Percentiles rank a stretch among this genome's conserved stretches.
Conservation (phyloP, 305 asterid species). For the Solanum hybrid region DNA sequence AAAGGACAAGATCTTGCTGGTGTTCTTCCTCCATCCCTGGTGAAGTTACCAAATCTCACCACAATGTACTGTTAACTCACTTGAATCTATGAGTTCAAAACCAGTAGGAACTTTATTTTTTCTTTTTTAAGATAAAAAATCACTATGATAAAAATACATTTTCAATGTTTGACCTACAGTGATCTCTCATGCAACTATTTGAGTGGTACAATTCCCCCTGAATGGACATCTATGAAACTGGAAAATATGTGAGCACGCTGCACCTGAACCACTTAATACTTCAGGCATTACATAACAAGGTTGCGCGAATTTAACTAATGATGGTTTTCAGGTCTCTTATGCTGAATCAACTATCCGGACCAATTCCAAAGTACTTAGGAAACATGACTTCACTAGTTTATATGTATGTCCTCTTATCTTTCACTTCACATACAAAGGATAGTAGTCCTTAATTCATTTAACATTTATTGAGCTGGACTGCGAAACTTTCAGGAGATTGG, state of each 20-base stretch:
- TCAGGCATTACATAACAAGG: background rate
- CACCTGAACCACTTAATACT: background rate
- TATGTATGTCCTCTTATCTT: conserved; percentile 22
- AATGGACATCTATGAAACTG: conserved; percentile 37
- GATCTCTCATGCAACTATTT: conserved; percentile 42
- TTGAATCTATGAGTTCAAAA: background rate
- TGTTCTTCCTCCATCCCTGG: conserved; percentile 46
- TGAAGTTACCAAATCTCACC: conserved; percentile 37
- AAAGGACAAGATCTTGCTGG: conserved; percentile 52
- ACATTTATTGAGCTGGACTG: background rate
- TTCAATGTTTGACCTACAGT: conserved; percentile 14
- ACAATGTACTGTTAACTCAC: conserved; percentile 15
- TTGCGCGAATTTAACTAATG: background rate
- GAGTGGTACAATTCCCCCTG: conserved; percentile 41
- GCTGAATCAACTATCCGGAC: conserved; percentile 48
- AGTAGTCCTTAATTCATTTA: background rate
- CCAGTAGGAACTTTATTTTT: background rate
- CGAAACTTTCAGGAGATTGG: background rate
- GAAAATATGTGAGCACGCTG: conserved; percentile 24
- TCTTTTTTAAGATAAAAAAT: background rate
- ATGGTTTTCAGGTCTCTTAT: conserved; percentile 24
- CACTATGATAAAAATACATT: background rate
- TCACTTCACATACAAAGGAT: background rate
- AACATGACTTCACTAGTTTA: conserved; percentile 30
- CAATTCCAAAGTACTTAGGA: conserved; percentile 47